These are phyloP conservation scores for Dendrocalamus latiflorus DNA, from an alignment of 202 grass and related monocot species.

Conservation along the genomic window DNA sequence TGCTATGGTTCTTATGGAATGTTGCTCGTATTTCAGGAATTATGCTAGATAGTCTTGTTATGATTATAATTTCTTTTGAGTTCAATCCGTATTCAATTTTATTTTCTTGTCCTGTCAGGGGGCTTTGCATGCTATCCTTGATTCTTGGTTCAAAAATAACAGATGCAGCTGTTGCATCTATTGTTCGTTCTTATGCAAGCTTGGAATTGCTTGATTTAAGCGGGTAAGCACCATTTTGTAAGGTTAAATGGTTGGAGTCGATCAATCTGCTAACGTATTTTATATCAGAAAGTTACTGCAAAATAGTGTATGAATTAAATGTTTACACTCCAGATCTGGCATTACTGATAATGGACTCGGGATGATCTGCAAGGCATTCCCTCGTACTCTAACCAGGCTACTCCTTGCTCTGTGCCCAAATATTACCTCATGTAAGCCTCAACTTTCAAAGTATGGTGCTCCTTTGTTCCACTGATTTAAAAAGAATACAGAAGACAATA, in stretches of 20 bases:
- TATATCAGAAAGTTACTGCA: background rate
- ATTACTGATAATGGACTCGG: slow-evolving; percentile 79
- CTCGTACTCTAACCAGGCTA: slow-evolving; percentile 55
- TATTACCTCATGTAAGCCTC: slow-evolving; percentile 72
- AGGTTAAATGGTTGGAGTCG: background rate
- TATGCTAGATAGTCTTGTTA: background rate
- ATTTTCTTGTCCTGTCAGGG: slow-evolving; percentile 41
- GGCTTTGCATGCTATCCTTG: slow-evolving; percentile 68
- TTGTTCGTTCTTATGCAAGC: slow-evolving; percentile 58
- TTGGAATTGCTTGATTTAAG: slow-evolving; percentile 93
- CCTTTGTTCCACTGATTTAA: background rate
- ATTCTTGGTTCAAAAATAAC: slow-evolving; percentile 81
- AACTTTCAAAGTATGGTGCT: background rate
- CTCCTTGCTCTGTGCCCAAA: slow-evolving; percentile 70
- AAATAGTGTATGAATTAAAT: background rate
- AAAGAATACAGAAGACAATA: background rate
- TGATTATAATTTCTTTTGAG: background rate
- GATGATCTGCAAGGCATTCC: slow-evolving; percentile 74
- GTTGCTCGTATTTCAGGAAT: background rate
- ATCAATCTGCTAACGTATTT: background rate
- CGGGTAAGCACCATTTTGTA: slow-evolving; percentile 48
- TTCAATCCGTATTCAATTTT: background rate
- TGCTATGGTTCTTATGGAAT: background rate
- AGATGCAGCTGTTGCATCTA: slow-evolving; percentile 86
- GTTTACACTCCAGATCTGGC: slow-evolving; percentile 55